phyloP scores from a whole-genome alignment of 179 eudicot species.

The Nepenthes alata region DNA sequence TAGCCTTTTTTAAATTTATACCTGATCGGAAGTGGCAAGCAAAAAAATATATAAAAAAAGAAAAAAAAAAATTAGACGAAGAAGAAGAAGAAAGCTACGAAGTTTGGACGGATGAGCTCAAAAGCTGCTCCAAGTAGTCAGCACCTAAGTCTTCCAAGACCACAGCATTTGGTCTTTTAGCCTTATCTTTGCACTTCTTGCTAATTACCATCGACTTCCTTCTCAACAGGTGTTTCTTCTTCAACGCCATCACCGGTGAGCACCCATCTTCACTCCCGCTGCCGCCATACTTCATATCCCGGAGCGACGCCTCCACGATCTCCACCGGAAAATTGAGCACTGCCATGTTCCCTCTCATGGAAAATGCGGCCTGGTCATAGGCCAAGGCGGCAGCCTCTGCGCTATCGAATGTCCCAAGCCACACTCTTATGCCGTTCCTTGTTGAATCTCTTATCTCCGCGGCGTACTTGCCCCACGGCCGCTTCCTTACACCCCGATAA shows the following conservation, averaged over 20 bases:
- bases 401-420: slow-evolving; percentile 79
- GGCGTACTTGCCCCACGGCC: slow-evolving; percentile 93
- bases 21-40: no score
- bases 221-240: slow-evolving; percentile 38
- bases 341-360: slow-evolving; percentile 57
- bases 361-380: slow-evolving; percentile 83
- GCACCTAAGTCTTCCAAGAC: slow-evolving; percentile 73
- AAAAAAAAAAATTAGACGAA: no score
- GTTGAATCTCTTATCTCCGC: slow-evolving; percentile 91
- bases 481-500: slow-evolving; percentile 63
- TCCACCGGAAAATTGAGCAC: slow-evolving; percentile 69
- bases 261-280: slow-evolving; percentile 18
- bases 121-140: slow-evolving; percentile 58
- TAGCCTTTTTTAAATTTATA: no score
- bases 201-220: slow-evolving; percentile 35
- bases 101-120: slow-evolving; percentile 20
- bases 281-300: slow-evolving; percentile 25
- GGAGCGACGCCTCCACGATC: slow-evolving; percentile 46
- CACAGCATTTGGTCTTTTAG: slow-evolving; percentile 17
- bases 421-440: slow-evolving; percentile 61
- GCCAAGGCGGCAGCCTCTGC: slow-evolving; percentile 82
- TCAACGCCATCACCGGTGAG: slow-evolving; percentile 65
- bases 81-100: no score
- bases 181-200: not conserved
- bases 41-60: no score